These are phyloP conservation scores for Pseudoperonospora humuli DNA, from an alignment of 352 stramenopile genomes.

Conservation along the genomic window DNA sequence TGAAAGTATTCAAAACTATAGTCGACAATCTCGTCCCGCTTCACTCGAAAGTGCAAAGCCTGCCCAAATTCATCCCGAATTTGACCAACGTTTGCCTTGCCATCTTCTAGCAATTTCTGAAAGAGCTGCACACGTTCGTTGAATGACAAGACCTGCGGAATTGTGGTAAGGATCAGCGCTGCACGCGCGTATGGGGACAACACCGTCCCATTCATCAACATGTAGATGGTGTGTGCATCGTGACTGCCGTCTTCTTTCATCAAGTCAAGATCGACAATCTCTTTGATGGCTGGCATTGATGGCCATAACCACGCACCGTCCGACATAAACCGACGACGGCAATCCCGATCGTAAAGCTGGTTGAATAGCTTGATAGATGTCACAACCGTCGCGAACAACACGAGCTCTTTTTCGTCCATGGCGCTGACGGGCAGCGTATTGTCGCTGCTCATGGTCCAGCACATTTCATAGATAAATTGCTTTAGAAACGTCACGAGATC, in stretches of 20 bases:
- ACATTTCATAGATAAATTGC: constrained; percentile 59
- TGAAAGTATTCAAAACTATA: constrained; percentile 86
- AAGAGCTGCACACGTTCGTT: constrained; percentile 68
- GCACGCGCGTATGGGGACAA: constrained; percentile 30
- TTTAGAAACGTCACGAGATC: constrained; percentile 47
- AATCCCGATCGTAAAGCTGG: constrained; percentile 70
- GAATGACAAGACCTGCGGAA: constrained; percentile 79
- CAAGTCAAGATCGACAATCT: constrained; percentile 53
- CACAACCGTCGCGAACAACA: constrained; percentile 41
- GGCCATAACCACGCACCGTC: constrained; percentile 62
- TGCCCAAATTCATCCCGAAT: constrained; percentile 53
- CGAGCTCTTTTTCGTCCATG: constrained; percentile 21
- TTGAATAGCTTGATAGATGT: constrained; percentile 74
- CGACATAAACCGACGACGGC: constrained; percentile 36
- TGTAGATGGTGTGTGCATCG: constrained; percentile 38
- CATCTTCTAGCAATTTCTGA: constrained; percentile 56
- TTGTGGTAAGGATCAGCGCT: constrained; percentile 55
- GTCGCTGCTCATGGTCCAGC: constrained; percentile 37
- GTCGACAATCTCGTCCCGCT: constrained; percentile 82
- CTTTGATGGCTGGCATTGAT: constrained; percentile 52
- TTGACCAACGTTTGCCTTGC: constrained; percentile 38
- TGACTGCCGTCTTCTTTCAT: constrained; percentile 48
- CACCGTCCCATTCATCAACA: constrained; percentile 32
- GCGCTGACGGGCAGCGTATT: constrained; percentile 10
- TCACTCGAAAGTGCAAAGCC: constrained; percentile 51